Evolutionary conservation across 2,329 filamentous ascomycete species (phyloP).

Genomic region (Pleoardoris graminearum): DNA sequence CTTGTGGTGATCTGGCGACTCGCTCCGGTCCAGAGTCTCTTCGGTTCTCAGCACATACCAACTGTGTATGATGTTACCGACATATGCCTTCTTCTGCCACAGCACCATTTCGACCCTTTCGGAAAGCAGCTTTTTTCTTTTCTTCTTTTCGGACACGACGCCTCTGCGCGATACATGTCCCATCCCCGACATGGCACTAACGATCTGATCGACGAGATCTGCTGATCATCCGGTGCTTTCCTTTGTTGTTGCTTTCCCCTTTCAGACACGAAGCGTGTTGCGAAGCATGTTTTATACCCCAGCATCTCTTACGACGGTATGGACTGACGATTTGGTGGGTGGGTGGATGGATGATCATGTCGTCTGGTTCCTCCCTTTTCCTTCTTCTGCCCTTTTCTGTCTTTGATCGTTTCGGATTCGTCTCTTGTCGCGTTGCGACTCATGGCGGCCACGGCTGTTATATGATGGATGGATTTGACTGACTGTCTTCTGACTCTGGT

Average conservation of each 20-base stretch:
- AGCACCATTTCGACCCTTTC: slow-evolving; percentile 3
- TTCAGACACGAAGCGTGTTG: not conserved
- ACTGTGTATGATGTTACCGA: not conserved
- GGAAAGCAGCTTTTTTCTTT: not conserved
- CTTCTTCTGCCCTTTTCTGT: not conserved
- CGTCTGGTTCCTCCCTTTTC: not conserved
- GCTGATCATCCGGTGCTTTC: not conserved
- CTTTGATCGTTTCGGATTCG: not conserved
- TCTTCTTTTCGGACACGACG: not conserved
- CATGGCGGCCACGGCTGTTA: not conserved
- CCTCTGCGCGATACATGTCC: not conserved
- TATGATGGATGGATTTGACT: not conserved
- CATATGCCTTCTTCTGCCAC: not conserved
- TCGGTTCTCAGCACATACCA: not conserved
- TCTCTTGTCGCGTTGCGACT: not conserved
- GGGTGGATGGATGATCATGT: not conserved
- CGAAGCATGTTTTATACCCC: not conserved
- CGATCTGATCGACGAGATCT: not conserved
- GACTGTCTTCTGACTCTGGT: not conserved
- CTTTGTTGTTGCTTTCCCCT: not conserved
- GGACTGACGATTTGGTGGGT: not conserved
- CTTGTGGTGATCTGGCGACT: not conserved
- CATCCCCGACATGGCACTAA: not conserved
- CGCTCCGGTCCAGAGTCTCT: not conserved
- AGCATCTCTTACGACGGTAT: not conserved